Evolutionary conservation across 306 rosid species (phyloP).

Genomic region (Comarum palustre): DNA sequence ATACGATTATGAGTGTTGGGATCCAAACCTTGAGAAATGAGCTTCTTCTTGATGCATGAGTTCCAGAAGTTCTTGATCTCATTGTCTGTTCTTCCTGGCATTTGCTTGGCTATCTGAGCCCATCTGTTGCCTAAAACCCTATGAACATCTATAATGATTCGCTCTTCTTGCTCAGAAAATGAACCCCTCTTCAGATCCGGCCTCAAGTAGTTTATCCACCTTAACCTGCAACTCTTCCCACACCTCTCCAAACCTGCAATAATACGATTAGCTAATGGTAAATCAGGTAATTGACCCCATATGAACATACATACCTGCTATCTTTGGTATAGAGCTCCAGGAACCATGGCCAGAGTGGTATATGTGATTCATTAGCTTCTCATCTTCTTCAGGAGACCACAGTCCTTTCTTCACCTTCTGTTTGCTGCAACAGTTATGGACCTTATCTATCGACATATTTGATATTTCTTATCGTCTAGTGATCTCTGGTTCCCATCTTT

Average conservation of each 20-base stretch:
- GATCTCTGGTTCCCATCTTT: constrained; percentile 1
- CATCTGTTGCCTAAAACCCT: constrained; percentile 84
- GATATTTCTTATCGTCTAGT: neutral
- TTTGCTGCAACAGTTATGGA: constrained; percentile 74
- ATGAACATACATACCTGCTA: constrained; percentile 54
- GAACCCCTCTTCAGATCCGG: constrained; percentile 82
- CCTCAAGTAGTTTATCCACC: constrained; percentile 85
- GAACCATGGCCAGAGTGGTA: constrained; percentile 57
- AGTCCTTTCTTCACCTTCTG: constrained; percentile 82
- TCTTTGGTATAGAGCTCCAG: constrained; percentile 78
- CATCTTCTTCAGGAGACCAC: constrained; percentile 98
- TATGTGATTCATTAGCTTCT: constrained; percentile 55
- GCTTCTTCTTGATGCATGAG: constrained; percentile 80
- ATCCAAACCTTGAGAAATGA: constrained; percentile 74
- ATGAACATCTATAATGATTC: constrained; percentile 70
- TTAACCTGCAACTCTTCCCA: constrained; percentile 83
- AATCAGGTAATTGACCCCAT: neutral
- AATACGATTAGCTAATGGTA: neutral
- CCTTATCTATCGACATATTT: constrained; percentile 31
- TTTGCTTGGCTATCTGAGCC: constrained; percentile 95
- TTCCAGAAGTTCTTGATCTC: constrained; percentile 96
- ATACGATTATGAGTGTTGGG: constrained; percentile 84
- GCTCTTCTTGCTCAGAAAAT: constrained; percentile 71
- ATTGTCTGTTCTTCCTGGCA: constrained; percentile 89
- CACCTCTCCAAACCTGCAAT: constrained; percentile 70